phyloP scores from a whole-genome alignment of 1,139 yeast genomes.

The Taphrina sp. region DNA sequence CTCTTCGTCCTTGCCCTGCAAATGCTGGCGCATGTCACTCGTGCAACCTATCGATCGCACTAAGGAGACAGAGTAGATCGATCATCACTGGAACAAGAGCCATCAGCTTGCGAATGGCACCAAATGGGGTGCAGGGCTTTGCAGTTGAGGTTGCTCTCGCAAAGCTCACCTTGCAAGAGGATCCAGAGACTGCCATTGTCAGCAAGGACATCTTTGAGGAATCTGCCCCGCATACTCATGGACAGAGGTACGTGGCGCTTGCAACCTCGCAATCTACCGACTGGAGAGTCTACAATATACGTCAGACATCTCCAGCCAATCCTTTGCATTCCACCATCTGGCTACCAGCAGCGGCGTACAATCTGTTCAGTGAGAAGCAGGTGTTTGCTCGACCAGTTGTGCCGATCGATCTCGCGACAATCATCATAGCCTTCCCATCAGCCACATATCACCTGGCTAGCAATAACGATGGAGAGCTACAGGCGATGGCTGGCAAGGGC shows the following conservation, averaged over 20 bases:
- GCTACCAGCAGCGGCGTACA: conserved; percentile 13
- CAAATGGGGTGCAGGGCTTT: background rate
- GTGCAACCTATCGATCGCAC: no score
- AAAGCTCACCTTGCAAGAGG: background rate
- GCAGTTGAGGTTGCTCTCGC: background rate
- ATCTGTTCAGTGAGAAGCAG: conserved; percentile 3
- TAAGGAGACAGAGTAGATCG: no score
- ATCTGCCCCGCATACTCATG: background rate
- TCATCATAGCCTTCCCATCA: conserved; percentile 13
- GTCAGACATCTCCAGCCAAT: background rate
- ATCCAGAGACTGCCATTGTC: background rate
- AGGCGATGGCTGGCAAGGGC: conserved; percentile 1
- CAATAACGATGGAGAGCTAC: background rate
- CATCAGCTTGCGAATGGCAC: no score
- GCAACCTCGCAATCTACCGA: background rate
- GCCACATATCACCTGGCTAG: conserved; percentile 17
- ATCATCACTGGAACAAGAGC: no score
- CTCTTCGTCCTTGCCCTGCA: background rate
- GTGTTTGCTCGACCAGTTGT: conserved; percentile 11
- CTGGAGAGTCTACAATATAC: conserved; percentile 9
- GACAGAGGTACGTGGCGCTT: conserved; percentile 19
- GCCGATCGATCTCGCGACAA: conserved; percentile 5
- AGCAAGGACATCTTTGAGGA: conserved; percentile 19
- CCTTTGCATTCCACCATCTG: conserved; percentile 13
- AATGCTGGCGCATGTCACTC: no score